Percentiles rank a stretch among this genome's conserved stretches.
phyloP scores from a whole-genome alignment of 108 stramenopile genomes.

The Conticribra guillardii region DNA sequence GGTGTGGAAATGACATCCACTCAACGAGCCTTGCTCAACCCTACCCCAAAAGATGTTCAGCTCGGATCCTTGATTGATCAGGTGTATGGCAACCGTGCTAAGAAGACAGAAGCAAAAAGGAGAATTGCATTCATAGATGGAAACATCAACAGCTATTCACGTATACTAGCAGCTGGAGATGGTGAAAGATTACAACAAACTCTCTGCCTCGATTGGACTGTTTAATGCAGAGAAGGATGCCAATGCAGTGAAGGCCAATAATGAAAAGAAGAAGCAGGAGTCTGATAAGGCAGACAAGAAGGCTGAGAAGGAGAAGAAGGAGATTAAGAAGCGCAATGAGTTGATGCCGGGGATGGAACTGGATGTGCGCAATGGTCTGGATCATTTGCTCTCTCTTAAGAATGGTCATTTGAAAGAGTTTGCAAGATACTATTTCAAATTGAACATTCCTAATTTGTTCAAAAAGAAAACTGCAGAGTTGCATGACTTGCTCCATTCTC shows the following conservation, averaged over 20 bases:
- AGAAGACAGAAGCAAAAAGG: background rate
- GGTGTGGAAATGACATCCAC: too few species aligned
- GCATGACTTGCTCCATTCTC: too few species aligned
- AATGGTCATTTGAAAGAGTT: background rate
- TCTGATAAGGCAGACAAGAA: background rate
- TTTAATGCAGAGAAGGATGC: background rate
- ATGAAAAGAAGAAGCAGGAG: background rate
- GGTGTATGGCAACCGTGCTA: background rate
- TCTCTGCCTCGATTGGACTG: background rate
- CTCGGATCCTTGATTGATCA: background rate
- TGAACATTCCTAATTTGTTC: background rate
- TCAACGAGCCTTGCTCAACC: background rate
- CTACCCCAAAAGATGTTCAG: background rate
- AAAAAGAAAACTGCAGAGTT: background rate
- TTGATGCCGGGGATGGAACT: background rate
- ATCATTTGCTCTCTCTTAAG: background rate
- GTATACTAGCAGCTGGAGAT: background rate
- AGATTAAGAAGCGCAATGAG: background rate
- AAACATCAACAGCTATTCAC: background rate
- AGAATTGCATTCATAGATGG: background rate
- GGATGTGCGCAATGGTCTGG: background rate
- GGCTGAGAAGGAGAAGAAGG: background rate
- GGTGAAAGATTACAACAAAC: background rate
- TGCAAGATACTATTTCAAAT: background rate
- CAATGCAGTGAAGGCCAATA: background rate